These are phyloP conservation scores for Colletotrichum sp. DNA, from an alignment of 2,329 filamentous ascomycete species.

Conservation along the genomic window DNA sequence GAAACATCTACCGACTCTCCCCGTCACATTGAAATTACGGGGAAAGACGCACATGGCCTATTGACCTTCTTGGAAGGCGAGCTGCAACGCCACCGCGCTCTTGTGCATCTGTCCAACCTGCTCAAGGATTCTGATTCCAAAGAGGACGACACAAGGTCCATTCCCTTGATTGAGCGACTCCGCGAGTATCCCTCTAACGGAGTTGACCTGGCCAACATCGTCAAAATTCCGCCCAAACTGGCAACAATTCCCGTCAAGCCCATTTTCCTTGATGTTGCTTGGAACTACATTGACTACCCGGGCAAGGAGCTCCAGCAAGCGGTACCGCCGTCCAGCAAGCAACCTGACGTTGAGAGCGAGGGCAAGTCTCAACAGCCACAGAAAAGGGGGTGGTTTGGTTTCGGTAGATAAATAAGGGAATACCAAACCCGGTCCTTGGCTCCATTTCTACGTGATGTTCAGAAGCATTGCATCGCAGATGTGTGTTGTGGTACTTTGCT, in stretches of 20 bases:
- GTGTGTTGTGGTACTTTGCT: neutral
- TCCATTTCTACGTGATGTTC: neutral
- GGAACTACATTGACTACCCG: constrained; percentile 96
- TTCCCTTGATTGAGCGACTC: constrained; percentile 76
- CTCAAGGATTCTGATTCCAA: constrained; percentile 49
- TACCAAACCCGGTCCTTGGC: neutral
- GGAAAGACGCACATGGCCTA: constrained; percentile 63
- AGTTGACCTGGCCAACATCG: constrained; percentile 79
- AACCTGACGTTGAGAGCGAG: constrained; percentile 17
- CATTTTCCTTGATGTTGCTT: constrained; percentile 93
- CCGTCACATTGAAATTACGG: constrained; percentile 72
- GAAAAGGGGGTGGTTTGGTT: constrained; percentile 82
- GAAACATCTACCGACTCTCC: constrained; percentile 44
- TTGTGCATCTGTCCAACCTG: constrained; percentile 81
- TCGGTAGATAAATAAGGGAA: constrained; percentile 52
- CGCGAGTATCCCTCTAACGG: constrained; percentile 74
- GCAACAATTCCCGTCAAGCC: constrained; percentile 90
- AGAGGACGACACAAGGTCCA: constrained; percentile 45
- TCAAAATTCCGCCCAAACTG: constrained; percentile 85
- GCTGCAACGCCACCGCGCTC: constrained; percentile 80
- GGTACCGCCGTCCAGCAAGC: constrained; percentile 22
- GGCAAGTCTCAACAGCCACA: constrained; percentile 48
- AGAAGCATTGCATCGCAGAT: neutral
- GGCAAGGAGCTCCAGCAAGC: constrained; percentile 51
- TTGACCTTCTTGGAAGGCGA: constrained; percentile 69